Evolutionary conservation across 1,284 basidiomycete species (phyloP), one percentile per base, ranked within the genome.

Genomic region (Anthracocystis setariae): DNA sequence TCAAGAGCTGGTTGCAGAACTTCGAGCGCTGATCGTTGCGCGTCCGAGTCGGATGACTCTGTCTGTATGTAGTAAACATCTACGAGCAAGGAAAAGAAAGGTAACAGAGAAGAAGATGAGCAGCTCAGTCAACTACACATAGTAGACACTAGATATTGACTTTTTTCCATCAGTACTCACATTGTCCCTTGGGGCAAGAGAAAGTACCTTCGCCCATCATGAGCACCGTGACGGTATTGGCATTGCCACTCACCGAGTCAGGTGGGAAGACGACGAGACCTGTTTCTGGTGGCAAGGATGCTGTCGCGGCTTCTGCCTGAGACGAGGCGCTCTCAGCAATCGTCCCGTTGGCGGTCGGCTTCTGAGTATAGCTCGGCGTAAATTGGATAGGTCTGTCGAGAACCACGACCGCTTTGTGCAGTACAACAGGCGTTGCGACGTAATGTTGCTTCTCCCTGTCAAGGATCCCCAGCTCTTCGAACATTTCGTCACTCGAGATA

Each of bases 211-310:
- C 89, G 8, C 94, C 95, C 39, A 90, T 90, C 48, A 92, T 77
- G 7, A 81, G 60, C 3, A 77, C 76, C 7, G 89, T 89, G 2
- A 90, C 92, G 1, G 90, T 86, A 32, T 69, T 66, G 7, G 53
- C 44, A 33, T 70, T 74, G n/a, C 46, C 33, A 17, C 44, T 44
- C 20, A 73, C 37, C 7, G 58, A 57, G 7, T 84, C 85, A 0
- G 94, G 93, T 0, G 94, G 93, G 71, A 96, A 93, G 5, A 96
- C 87, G 9, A 94, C 77, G 3, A 95, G 82, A 1, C 88, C 88
- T 9, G 90, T 90, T 78, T 93, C 92, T 3, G 74, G 74, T 8
- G 73, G 74, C 13, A 53, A 35, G 20, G 49, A 35, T 24, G 35
- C 2, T 15, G 37, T 5, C 13, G 44, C 46, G 17, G 24, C 37